Evolutionary conservation across 768 basidiomycete genomes (phyloP).

Genomic region (Lanmaoa rubissima): DNA sequence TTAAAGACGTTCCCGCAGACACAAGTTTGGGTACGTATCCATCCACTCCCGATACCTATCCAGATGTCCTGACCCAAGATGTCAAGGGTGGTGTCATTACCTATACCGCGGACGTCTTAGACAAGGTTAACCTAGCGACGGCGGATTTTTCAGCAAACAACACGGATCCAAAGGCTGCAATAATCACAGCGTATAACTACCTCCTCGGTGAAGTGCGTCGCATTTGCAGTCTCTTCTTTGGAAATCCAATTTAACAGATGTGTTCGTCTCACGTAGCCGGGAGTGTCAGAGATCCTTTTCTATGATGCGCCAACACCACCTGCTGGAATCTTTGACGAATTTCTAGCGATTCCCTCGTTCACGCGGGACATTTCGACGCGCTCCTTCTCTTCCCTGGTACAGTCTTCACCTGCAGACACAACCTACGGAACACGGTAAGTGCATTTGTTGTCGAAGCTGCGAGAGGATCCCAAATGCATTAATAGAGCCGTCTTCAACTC

Average conservation of each 20-base stretch:
- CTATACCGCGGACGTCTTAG: conserved; percentile 12
- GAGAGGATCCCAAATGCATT: background rate
- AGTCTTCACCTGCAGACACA: background rate
- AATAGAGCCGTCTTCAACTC: conserved; percentile 7
- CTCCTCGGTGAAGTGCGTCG: background rate
- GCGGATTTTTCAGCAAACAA: conserved; percentile 21
- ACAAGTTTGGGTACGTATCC: conserved; percentile 53
- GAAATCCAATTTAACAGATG: background rate
- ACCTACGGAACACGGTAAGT: conserved; percentile 4
- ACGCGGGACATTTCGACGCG: conserved; percentile 6
- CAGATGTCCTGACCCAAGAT: background rate
- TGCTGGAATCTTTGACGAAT: conserved; percentile 19
- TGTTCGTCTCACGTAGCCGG: background rate
- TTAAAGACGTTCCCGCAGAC: conserved; percentile 53
- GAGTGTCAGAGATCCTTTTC: conserved; percentile 41
- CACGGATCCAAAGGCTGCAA: conserved; percentile 25
- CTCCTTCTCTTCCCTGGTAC: conserved; percentile 17
- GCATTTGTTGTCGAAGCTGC: background rate
- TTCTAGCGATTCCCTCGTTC: conserved; percentile 22
- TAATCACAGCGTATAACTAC: conserved; percentile 45
- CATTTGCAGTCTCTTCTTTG: no score
- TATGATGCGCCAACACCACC: conserved; percentile 45
- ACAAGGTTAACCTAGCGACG: conserved; percentile 17
- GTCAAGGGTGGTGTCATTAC: conserved; percentile 50
- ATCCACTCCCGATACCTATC: background rate